A percentile compares a stretch with the other conserved stretches of the same genome.
Evolutionary conservation across 495 filamentous ascomycete genomes (phyloP).

Genomic region (Lichenothelia convexa): DNA sequence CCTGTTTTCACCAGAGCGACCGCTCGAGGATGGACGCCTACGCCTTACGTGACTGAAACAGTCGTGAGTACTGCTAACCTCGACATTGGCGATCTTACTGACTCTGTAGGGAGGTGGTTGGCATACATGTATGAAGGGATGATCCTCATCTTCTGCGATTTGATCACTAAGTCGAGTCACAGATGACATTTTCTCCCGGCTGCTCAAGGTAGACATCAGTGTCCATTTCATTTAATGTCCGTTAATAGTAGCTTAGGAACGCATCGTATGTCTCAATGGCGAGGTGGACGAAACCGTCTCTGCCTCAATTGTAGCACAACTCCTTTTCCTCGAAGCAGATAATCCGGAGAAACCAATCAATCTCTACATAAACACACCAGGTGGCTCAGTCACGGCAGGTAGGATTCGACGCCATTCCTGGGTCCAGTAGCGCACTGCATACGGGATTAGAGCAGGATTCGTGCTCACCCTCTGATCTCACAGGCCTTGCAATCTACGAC

Average conservation of each 20-base stretch:
- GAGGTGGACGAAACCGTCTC: slow-evolving; percentile 75
- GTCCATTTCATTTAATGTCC: slow-evolving; percentile 27
- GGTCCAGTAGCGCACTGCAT: too few relatives aligned
- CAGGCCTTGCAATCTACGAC: slow-evolving; percentile 88
- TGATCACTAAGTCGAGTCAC: slow-evolving; percentile 11
- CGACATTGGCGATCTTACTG: slow-evolving; percentile 14
- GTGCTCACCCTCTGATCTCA: neutral
- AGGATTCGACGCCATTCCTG: neutral
- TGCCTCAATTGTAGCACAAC: slow-evolving; percentile 81
- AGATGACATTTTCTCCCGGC: slow-evolving; percentile 74
- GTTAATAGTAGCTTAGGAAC: too few relatives aligned
- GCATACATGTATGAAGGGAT: slow-evolving; percentile 67
- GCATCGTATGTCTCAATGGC: slow-evolving; percentile 90
- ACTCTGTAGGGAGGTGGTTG: slow-evolving; percentile 62
- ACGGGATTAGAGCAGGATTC: too few relatives aligned
- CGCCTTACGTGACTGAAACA: slow-evolving; percentile 28
- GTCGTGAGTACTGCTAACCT: slow-evolving; percentile 39
- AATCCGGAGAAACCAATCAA: slow-evolving; percentile 84
- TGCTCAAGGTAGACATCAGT: slow-evolving; percentile 32
- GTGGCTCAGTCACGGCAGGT: slow-evolving; percentile 83
- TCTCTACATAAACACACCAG: slow-evolving; percentile 94
- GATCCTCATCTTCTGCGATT: too few relatives aligned
- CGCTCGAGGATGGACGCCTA: slow-evolving; percentile 20
- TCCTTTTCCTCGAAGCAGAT: slow-evolving; percentile 95
- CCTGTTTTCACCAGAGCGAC: slow-evolving; percentile 1